Evolutionary conservation across 1,139 yeast genomes (phyloP).

Genomic region (Lodderomyces jiufengensis): DNA sequence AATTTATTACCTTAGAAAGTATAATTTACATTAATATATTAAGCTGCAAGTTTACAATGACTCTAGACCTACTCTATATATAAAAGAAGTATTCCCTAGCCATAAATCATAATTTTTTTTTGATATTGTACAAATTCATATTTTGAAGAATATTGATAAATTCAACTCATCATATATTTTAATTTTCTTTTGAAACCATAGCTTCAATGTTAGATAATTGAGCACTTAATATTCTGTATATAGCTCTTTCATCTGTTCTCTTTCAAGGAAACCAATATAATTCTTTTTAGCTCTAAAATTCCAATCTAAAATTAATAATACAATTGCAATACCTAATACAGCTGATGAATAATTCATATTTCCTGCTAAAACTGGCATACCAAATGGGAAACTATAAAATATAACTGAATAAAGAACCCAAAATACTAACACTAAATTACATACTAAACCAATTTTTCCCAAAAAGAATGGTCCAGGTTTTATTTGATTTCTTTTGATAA

Average conservation of each 20-base stretch:
- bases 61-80: too few relatives aligned
- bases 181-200: slow-evolving; percentile 21
- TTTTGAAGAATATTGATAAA: too few relatives aligned
- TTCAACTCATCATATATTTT: too few relatives aligned
- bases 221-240: slow-evolving; percentile 26
- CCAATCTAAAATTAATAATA: slow-evolving; percentile 37
- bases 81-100: too few relatives aligned
- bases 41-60: too few relatives aligned
- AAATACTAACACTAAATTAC: slow-evolving; percentile 21
- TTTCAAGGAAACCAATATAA: slow-evolving; percentile 24
- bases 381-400: slow-evolving; percentile 42
- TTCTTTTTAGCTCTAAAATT: slow-evolving; percentile 32
- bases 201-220: slow-evolving; percentile 25
- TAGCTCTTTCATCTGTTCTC: slow-evolving; percentile 22
- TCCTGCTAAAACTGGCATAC: slow-evolving; percentile 42
- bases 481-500: slow-evolving; percentile 34
- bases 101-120: too few relatives aligned
- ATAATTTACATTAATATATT: too few relatives aligned
- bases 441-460: slow-evolving; percentile 16
- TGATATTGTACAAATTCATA: too few relatives aligned
- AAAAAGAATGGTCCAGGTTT: slow-evolving; percentile 51
- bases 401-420: slow-evolving; percentile 43
- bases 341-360: slow-evolving; percentile 47
- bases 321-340: slow-evolving; percentile 33
- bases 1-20: too few relatives aligned